Evolutionary conservation across 2,329 filamentous ascomycete genomes (phyloP), one percentile per base, ranked within the genome.

Genomic region (Fusarium protoensiforme): DNA sequence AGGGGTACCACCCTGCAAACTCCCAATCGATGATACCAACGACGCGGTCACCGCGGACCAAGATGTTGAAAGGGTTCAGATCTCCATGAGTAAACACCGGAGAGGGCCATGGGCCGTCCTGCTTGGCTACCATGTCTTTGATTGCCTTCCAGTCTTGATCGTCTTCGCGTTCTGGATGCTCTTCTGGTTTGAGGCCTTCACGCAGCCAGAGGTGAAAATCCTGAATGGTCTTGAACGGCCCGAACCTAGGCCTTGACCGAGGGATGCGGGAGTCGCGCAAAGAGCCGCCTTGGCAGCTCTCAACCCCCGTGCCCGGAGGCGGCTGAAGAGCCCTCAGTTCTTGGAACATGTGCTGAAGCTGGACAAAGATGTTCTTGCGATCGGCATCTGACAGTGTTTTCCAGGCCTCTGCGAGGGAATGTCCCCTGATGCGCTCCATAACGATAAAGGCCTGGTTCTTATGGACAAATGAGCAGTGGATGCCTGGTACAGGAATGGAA

Each of bases 31-130:
- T 77, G 14, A 89, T 85, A 9, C 84, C 85, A 41, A 83, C 81
- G 33, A 89, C 75, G 7, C 81, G 75, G 61, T 84, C 81, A 7
- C 79, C 82, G 8, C 76, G 76, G 48, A 82, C 75, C 11, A 87
- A 68, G 51, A 88, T 84, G 68, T 88, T 87, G 24, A 75, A 73
- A 24, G 80, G 80, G 67, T 81, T 83, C 9, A 88, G 73, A 68
- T 87, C 85, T 10, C 80, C 82, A 76, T 88, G 86, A 16, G 85
- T 86, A 72, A 89, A 86, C 8, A 83, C 81, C 3, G 83, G 81
- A 18, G 70, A 59, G n/a, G 76, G 75, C 78, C 79, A 83, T 11
- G 76, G 74, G 3, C 77, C 69, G 64, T 85, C 80, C 56, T 86
- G 84, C 63, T 73, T 75, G 5, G 51, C 69, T 1, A 79, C 76